These are phyloP conservation scores for Neofusicoccum sp. DNA, from an alignment of 2,329 filamentous ascomycete species.

Conservation along the genomic window DNA sequence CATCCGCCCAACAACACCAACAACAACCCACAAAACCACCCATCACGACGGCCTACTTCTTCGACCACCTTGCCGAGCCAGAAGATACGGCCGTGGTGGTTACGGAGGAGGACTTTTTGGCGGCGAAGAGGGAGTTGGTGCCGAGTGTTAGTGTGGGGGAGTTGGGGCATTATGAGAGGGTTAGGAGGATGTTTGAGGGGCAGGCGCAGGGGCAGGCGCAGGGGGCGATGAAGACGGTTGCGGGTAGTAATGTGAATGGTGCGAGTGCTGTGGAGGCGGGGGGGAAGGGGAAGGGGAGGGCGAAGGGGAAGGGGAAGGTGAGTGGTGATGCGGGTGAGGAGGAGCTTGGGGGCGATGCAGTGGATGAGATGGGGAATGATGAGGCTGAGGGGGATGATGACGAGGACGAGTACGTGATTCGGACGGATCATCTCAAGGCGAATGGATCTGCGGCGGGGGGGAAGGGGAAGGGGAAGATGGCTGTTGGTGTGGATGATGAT, in stretches of 20 bases:
- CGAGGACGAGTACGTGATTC: slow-evolving; percentile 42
- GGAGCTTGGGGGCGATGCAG: not conserved
- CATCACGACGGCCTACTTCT: slow-evolving; percentile 88
- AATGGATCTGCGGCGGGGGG: slow-evolving; percentile 31
- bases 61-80: slow-evolving; percentile 82
- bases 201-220: slow-evolving; percentile 39
- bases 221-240: not conserved
- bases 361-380: not conserved
- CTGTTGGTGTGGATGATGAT: slow-evolving; percentile 25
- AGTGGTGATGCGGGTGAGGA: slow-evolving; percentile 27
- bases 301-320: slow-evolving; percentile 28
- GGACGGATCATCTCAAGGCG: slow-evolving; percentile 38
- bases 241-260: not conserved
- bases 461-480: slow-evolving; percentile 18
- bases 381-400: slow-evolving; percentile 23
- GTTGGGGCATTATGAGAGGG: slow-evolving; percentile 83
- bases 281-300: not conserved
- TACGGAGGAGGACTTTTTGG: slow-evolving; percentile 80
- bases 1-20: not conserved
- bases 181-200: slow-evolving; percentile 80
- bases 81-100: slow-evolving; percentile 87
- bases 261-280: not conserved
- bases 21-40: slow-evolving; percentile 36
- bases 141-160: slow-evolving; percentile 92
- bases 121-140: slow-evolving; percentile 81